A percentile compares a stretch with the other conserved stretches of the same genome.
Conservation (phyloP, 352 stramenopile genomes). For the Phytophthora uliginosa region DNA sequence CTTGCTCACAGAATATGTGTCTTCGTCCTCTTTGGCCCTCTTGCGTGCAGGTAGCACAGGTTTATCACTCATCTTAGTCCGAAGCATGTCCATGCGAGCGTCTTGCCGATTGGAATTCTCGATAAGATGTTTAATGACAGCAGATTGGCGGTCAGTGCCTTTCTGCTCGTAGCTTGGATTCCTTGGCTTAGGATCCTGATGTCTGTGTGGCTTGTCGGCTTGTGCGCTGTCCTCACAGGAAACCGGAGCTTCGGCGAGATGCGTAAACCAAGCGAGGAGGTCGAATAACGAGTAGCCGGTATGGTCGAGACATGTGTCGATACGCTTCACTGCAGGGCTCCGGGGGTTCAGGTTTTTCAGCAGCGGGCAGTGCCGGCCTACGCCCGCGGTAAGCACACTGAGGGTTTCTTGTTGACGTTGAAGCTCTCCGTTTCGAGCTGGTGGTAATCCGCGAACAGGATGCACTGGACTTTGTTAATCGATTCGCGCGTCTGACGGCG, state of each 20-base stretch:
- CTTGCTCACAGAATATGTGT: no score
- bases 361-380: neutral
- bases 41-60: no score
- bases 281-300: neutral
- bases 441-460: neutral
- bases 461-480: neutral
- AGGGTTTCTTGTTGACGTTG: neutral
- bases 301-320: neutral
- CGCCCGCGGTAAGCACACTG: neutral
- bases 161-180: neutral
- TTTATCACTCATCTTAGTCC: neutral
- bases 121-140: neutral
- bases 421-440: neutral
- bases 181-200: no score
- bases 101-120: neutral
- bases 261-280: neutral
- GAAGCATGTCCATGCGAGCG: neutral
- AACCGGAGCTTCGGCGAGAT: neutral
- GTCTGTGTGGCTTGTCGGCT: no score
- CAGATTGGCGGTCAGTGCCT: neutral
- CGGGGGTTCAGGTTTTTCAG: neutral
- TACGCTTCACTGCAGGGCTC: neutral
- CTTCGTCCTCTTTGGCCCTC: no score
- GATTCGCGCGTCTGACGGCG: neutral
- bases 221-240: neutral